Evolutionary conservation across 495 filamentous ascomycete species (phyloP).

Genomic region (Cenococcum geophilum): DNA sequence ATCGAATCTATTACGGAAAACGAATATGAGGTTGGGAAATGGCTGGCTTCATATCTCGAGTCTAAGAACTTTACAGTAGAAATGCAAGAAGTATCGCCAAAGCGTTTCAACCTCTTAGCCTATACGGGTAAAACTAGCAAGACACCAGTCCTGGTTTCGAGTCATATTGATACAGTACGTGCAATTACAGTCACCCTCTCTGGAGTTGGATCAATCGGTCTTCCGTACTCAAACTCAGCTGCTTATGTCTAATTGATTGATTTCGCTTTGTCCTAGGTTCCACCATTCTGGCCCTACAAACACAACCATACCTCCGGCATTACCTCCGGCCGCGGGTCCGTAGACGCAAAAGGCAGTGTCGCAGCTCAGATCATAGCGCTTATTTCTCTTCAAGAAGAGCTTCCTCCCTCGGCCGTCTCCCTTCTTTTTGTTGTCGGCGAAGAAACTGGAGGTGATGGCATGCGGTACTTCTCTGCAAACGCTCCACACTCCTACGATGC

Average conservation of each 20-base stretch:
- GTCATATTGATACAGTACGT: slow-evolving; percentile 60
- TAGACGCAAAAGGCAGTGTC: slow-evolving; percentile 86
- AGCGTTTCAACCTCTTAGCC: slow-evolving; percentile 72
- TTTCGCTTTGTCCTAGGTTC: slow-evolving; percentile 36
- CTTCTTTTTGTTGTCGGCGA: slow-evolving; percentile 90
- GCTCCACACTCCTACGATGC: slow-evolving; percentile 53
- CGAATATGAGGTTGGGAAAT: slow-evolving; percentile 63
- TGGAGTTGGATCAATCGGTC: background rate
- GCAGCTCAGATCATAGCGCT: slow-evolving; percentile 67
- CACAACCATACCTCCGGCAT: slow-evolving; percentile 29
- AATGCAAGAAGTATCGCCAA: slow-evolving; percentile 47
- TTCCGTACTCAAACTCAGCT: slow-evolving; percentile 2
- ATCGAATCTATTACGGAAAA: slow-evolving; percentile 69
- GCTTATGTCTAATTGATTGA: background rate
- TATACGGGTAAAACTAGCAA: slow-evolving; percentile 53
- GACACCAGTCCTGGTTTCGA: slow-evolving; percentile 65
- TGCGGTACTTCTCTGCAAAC: slow-evolving; percentile 52
- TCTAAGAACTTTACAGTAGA: slow-evolving; percentile 55
- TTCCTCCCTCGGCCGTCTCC: slow-evolving; percentile 44
- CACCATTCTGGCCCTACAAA: slow-evolving; percentile 64
- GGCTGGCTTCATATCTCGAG: slow-evolving; percentile 61
- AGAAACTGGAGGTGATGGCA: slow-evolving; percentile 76
- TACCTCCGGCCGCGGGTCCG: slow-evolving; percentile 71
- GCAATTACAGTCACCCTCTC: background rate
- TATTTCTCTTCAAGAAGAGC: slow-evolving; percentile 46